Evolutionary conservation across 768 basidiomycete genomes (phyloP), one percentile per base, ranked within the genome.

Genomic region (Boletus tylopilopsis): DNA sequence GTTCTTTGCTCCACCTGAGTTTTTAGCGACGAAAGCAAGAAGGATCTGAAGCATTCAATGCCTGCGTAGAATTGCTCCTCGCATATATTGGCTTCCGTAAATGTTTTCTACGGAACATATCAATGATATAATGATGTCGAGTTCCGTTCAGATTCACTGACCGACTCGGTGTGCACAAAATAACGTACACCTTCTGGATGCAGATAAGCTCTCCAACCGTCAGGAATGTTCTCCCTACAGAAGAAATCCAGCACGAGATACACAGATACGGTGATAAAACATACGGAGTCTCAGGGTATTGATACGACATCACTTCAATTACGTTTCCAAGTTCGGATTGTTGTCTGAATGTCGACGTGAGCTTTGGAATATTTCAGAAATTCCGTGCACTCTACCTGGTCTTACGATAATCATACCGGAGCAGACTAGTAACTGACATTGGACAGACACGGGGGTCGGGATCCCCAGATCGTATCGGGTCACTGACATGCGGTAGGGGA

Each of bases 181-280:
- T 84, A 86, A 16, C 76, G 71, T 13, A 71, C 75, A 6, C 84
- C 84, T 63, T 85, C 84, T 0, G 84, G 82, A 55, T 85, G 84
- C 3, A 69, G 63, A 25, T 68, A 66, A 1, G 73, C 61, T 6
- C 33, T 61, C 84, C 84, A 85, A 0, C 71, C 76, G 4, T 22
- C 8, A 0, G 68, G 69, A 6, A 54, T n/a, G 0, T 22, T 38
- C 0, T 24, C 41, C 34, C 64, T 66, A 38, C 12, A 39, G 36
- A 49, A 1, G 2, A 1, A 24, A 22, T 6, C 45, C 36, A 19
- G 18, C 33, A 27, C 1, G 4, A 27, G 8, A 13, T 19, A 33
- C 21, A 24, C 13, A 2, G 35, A 51, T 2, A 5, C 2, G 18
- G 29, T 4, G 22, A 42, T 13, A 18, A 42, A 45, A 65, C 62